Conservation (phyloP, 768 basidiomycete genomes). For the Collybia mongolica region DNA sequence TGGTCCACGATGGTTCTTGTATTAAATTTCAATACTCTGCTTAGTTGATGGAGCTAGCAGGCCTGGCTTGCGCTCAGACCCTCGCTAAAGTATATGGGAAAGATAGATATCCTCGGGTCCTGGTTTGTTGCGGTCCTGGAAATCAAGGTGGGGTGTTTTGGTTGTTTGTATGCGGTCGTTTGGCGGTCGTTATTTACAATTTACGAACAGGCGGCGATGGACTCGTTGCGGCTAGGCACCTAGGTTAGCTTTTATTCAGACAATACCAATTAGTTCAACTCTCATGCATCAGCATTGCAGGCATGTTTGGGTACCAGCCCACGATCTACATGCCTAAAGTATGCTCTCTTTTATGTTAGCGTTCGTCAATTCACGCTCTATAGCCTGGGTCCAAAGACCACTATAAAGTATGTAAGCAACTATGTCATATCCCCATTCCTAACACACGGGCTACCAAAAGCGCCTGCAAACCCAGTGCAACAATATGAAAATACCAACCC, state of each 20-base stretch:
- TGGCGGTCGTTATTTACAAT: no score
- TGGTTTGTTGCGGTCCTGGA: constrained; percentile 97
- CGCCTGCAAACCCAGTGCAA: constrained; percentile 83
- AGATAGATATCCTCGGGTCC: constrained; percentile 67
- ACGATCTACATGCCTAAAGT: constrained; percentile 96
- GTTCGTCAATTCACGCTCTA: not conserved
- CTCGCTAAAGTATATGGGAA: constrained; percentile 75
- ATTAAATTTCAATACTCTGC: not conserved
- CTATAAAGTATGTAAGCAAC: constrained; percentile 57
- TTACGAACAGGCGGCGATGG: constrained; percentile 78
- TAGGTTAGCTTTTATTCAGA: constrained; percentile 50
- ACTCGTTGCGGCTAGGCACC: constrained; percentile 92
- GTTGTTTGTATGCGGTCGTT: no score
- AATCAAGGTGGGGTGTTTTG: constrained; percentile 66
- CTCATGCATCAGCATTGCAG: constrained; percentile 32
- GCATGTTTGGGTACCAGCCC: constrained; percentile 90
- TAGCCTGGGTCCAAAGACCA: constrained; percentile 93
- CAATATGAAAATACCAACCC: constrained; percentile 81
- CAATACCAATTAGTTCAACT: not conserved
- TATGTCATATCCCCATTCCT: not conserved
- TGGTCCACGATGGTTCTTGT: not conserved
- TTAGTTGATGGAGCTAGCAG: constrained; percentile 95
- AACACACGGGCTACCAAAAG: constrained; percentile 30
- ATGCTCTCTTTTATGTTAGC: not conserved
- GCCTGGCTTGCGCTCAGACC: constrained; percentile 89